These are phyloP conservation scores for Amniculicola lignicola DNA, from an alignment of 495 filamentous ascomycete species.

Conservation along the genomic window DNA sequence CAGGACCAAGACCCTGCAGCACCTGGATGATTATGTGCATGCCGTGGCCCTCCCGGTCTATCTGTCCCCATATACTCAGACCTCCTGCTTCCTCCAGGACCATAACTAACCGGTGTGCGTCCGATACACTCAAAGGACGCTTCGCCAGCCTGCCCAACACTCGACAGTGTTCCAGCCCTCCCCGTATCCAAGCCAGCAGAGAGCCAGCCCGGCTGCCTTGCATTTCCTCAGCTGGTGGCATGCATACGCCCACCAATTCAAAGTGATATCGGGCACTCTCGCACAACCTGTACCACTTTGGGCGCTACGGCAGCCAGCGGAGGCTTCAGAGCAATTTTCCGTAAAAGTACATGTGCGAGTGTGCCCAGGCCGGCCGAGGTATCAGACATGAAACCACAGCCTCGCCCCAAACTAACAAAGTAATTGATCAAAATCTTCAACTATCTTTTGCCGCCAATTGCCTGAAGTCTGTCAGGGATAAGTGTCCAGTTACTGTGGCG, in stretches of 20 bases:
- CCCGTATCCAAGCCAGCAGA: too few relatives aligned
- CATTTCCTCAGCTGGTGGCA: too few relatives aligned
- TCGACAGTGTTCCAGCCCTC: too few relatives aligned
- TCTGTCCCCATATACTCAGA: neutral
- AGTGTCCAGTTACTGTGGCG: neutral
- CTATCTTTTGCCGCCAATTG: neutral
- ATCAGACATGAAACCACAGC: neutral
- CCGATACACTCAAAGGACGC: too few relatives aligned
- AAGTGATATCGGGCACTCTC: too few relatives aligned
- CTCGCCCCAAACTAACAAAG: neutral
- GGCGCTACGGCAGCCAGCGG: constrained; percentile 26
- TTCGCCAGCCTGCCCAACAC: too few relatives aligned
- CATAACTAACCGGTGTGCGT: too few relatives aligned
- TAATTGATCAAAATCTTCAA: neutral
- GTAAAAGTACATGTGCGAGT: constrained; percentile 4
- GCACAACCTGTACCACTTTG: too few relatives aligned
- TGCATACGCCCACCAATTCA: too few relatives aligned
- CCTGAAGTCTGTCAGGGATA: neutral
- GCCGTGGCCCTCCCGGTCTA: neutral
- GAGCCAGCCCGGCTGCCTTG: too few relatives aligned
- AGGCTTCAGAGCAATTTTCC: constrained; percentile 8
- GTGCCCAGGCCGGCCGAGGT: constrained; percentile 9
- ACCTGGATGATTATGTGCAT: constrained; percentile 18
- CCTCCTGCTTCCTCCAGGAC: too few relatives aligned
- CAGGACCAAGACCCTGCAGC: constrained; percentile 1